phyloP scores from a whole-genome alignment of 805 yeast species.

The Candida orba region DNA sequence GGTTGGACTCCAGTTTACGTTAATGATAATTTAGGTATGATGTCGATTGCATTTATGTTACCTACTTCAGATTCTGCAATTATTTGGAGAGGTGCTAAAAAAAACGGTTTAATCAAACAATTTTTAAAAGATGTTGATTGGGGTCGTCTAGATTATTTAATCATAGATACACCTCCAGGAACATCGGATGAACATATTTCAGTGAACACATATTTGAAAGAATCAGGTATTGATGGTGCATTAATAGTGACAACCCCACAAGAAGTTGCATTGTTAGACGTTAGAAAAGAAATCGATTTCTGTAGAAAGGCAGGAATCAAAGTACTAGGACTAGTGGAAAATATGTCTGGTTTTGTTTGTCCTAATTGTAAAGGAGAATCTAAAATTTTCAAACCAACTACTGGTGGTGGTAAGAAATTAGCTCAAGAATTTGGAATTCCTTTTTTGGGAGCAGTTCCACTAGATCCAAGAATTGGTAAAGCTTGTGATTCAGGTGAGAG shows the following conservation, averaged over 20 bases:
- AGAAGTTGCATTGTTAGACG: constrained; percentile 92
- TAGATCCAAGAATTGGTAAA: constrained; percentile 90
- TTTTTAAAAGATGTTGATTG: constrained; percentile 92
- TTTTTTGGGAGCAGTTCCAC: constrained; percentile 87
- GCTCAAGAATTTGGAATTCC: constrained; percentile 74
- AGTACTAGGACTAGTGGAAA: constrained; percentile 87
- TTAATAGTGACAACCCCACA: constrained; percentile 94
- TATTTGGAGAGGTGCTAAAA: constrained; percentile 97
- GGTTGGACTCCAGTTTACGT: constrained; percentile 98
- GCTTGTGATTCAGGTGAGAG: constrained; percentile 83
- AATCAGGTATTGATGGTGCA: constrained; percentile 92
- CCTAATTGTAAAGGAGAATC: constrained; percentile 90
- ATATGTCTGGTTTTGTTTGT: constrained; percentile 98
- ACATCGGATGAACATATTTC: constrained; percentile 96
- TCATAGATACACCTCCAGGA: constrained; percentile 98
- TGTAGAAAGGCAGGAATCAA: constrained; percentile 86
- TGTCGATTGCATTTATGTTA: constrained; percentile 92
- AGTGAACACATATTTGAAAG: constrained; percentile 80
- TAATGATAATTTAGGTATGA: constrained; percentile 88
- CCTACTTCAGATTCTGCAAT: constrained; percentile 91
- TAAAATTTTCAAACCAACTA: constrained; percentile 85
- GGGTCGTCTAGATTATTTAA: constrained; percentile 80
- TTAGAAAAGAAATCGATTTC: constrained; percentile 77
- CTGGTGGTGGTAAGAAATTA: constrained; percentile 89
- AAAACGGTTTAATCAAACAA: constrained; percentile 87